A percentile compares a stretch with the other conserved stretches of the same genome.
Evolutionary conservation across 1,284 basidiomycete genomes (phyloP).

Genomic region (Naganishia albida): DNA sequence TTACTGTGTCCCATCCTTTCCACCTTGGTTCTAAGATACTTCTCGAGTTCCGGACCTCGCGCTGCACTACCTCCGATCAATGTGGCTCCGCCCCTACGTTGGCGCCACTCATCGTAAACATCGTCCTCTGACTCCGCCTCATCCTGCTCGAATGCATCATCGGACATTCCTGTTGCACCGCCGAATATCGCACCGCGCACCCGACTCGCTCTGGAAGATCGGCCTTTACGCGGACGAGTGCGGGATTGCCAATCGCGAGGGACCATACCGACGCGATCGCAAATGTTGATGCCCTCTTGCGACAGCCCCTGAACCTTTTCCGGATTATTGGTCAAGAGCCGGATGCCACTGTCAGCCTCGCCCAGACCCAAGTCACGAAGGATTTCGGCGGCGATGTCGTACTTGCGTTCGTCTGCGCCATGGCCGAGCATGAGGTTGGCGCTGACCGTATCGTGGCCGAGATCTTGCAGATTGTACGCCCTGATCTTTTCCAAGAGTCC

Average conservation of each 20-base stretch:
- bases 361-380: constrained; percentile 79
- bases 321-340: constrained; percentile 95
- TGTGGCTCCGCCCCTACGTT: constrained; percentile 68
- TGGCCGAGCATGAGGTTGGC: constrained; percentile 96
- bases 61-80: constrained; percentile 80
- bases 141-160: constrained; percentile 29
- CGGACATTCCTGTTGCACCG: not conserved
- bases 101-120: constrained; percentile 56
- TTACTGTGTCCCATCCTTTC: constrained; percentile 88
- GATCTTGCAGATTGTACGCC: constrained; percentile 97
- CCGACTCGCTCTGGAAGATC: constrained; percentile 27
- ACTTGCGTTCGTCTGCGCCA: constrained; percentile 88
- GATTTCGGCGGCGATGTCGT: constrained; percentile 88
- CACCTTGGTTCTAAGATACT: constrained; percentile 93
- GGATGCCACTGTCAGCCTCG: constrained; percentile 63
- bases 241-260: constrained; percentile 77
- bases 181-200: constrained; percentile 33
- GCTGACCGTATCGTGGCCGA: constrained; percentile 96
- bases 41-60: constrained; percentile 84
- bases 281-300: constrained; percentile 76
- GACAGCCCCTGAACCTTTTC: constrained; percentile 90
- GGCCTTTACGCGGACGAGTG: constrained; percentile 26
- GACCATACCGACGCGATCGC: constrained; percentile 90
- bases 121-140: constrained; percentile 42
- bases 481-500: constrained; percentile 93